These are phyloP conservation scores for Kodamaea derodonti DNA, from an alignment of 1,139 yeast species.

Conservation along the genomic window DNA sequence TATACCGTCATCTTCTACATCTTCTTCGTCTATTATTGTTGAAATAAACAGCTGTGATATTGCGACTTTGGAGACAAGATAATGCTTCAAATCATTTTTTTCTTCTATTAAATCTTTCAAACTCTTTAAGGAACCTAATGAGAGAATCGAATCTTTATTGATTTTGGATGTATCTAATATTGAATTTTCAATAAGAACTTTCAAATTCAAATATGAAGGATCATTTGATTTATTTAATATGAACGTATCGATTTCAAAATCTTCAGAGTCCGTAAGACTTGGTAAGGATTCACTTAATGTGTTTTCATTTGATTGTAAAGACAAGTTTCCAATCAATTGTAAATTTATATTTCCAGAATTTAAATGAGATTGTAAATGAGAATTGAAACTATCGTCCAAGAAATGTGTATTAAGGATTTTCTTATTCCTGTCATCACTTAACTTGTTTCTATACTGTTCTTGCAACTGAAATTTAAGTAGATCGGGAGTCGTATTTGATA, in stretches of 20 bases:
- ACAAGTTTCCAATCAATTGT: neutral
- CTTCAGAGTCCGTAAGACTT: slow-evolving; percentile 14
- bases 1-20: slow-evolving; percentile 13
- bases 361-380: slow-evolving; percentile 32
- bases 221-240: slow-evolving; percentile 15
- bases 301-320: neutral
- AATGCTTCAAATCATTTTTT: slow-evolving; percentile 29
- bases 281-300: slow-evolving; percentile 16
- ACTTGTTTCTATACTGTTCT: slow-evolving; percentile 34
- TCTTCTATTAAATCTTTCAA: slow-evolving; percentile 30
- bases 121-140: slow-evolving; percentile 26
- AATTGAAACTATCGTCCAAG: slow-evolving; percentile 33
- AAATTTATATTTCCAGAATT: slow-evolving; percentile 26
- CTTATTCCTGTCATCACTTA: slow-evolving; percentile 17
- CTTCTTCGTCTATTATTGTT: slow-evolving; percentile 17
- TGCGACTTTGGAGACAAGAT: slow-evolving; percentile 29
- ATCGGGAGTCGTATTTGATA: slow-evolving; percentile 40
- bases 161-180: slow-evolving; percentile 40
- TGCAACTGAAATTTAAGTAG: slow-evolving; percentile 43
- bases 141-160: slow-evolving; percentile 32
- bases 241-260: slow-evolving; percentile 17
- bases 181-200: slow-evolving; percentile 42
- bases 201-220: slow-evolving; percentile 37
- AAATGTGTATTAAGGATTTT: slow-evolving; percentile 17
- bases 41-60: slow-evolving; percentile 36